These are phyloP conservation scores for Colletotrichum horii DNA, from an alignment of 2,329 filamentous ascomycete genomes.

Conservation along the genomic window DNA sequence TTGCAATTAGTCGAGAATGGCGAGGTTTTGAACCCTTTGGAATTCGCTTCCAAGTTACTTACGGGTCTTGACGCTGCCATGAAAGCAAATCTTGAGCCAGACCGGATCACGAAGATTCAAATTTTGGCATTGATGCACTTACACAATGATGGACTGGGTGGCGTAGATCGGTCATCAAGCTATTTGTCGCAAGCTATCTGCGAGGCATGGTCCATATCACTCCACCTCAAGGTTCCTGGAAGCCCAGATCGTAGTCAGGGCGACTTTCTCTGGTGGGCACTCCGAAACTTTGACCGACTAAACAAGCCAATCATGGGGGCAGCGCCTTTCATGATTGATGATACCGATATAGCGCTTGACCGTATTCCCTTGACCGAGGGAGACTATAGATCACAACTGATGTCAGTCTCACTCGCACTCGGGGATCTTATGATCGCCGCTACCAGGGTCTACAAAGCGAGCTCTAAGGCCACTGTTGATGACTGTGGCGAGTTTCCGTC, in stretches of 20 bases:
- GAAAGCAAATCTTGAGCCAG: conserved; percentile 28
- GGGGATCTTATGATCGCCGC: conserved; percentile 24
- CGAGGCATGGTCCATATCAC: conserved; percentile 29
- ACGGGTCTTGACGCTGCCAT: conserved; percentile 27
- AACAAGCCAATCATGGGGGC: conserved; percentile 27
- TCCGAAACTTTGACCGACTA: conserved; percentile 24
- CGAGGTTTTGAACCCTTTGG: conserved; percentile 15
- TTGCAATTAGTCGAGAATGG: conserved; percentile 20
- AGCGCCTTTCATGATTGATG: conserved; percentile 25
- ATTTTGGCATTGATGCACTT: conserved; percentile 29
- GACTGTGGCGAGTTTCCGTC: conserved; percentile 19
- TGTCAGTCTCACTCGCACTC: conserved; percentile 7
- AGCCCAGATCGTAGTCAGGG: conserved; percentile 20
- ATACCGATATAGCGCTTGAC: conserved; percentile 22
- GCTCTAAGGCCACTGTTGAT: conserved; percentile 13
- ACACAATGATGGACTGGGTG: conserved; percentile 26
- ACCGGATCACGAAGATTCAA: conserved; percentile 27
- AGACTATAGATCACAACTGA: conserved; percentile 20
- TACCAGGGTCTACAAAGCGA: conserved; percentile 25
- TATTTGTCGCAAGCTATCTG: conserved; percentile 28
- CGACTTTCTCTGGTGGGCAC: conserved; percentile 23
- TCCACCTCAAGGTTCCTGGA: conserved; percentile 22
- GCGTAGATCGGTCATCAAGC: conserved; percentile 26
- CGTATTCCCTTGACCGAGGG: neutral
- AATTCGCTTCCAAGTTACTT: conserved; percentile 24